A percentile compares a stretch with the other conserved stretches of the same genome.
phyloP scores from a whole-genome alignment of 2,329 filamentous ascomycete genomes.

The Penicillium sp. region DNA sequence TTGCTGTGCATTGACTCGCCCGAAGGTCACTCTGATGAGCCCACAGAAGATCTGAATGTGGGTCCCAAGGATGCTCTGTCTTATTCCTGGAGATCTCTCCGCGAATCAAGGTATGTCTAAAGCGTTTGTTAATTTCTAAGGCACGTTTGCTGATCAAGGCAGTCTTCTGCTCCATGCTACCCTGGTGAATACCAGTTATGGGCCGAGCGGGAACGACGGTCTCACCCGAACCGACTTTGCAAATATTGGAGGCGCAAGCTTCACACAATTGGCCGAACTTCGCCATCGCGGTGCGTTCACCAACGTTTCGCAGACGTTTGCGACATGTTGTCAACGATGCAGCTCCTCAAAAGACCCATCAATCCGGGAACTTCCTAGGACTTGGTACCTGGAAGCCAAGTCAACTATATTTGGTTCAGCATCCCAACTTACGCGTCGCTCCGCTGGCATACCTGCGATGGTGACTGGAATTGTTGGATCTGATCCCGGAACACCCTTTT shows the following conservation, averaged over 20 bases:
- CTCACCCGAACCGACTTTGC: slow-evolving; percentile 58
- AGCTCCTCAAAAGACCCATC: slow-evolving; percentile 49
- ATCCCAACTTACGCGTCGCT: slow-evolving; percentile 78
- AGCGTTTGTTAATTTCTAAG: background rate
- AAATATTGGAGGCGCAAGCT: slow-evolving; percentile 68
- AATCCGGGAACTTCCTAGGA: slow-evolving; percentile 51
- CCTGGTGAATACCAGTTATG: slow-evolving; percentile 52
- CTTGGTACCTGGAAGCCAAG: slow-evolving; percentile 68
- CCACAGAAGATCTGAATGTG: slow-evolving; percentile 66
- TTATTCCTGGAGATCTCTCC: slow-evolving; percentile 91
- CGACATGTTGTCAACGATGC: slow-evolving; percentile 68
- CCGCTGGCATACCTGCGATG: slow-evolving; percentile 84
- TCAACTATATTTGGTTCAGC: slow-evolving; percentile 69
- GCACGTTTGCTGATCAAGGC: slow-evolving; percentile 18
- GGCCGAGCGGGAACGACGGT: slow-evolving; percentile 44
- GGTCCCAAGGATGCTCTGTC: slow-evolving; percentile 84
- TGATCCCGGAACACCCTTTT: slow-evolving; percentile 52
- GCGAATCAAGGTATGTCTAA: slow-evolving; percentile 72
- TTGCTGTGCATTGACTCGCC: slow-evolving; percentile 92
- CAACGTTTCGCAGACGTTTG: slow-evolving; percentile 85
- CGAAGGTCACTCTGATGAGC: slow-evolving; percentile 66
- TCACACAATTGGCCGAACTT: slow-evolving; percentile 75
- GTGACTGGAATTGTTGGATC: slow-evolving; percentile 71
- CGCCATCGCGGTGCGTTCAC: slow-evolving; percentile 91
- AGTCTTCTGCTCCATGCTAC: slow-evolving; percentile 69